phyloP scores from a whole-genome alignment of 176 grass and related monocot species.

The Juncus inflexus region DNA sequence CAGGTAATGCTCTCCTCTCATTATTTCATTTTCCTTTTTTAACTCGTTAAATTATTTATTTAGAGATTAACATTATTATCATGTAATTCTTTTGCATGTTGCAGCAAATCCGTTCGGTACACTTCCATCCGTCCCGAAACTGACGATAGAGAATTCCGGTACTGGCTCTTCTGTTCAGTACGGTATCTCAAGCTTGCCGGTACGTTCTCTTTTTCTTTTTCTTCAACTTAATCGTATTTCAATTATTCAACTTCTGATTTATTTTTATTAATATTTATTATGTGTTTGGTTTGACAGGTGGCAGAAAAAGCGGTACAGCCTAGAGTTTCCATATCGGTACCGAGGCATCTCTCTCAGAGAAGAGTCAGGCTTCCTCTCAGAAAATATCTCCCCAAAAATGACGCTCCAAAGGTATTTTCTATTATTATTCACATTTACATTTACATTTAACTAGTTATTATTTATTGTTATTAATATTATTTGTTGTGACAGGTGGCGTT shows the following conservation, averaged over 20 bases:
- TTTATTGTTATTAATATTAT: not conserved
- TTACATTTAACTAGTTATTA: not conserved
- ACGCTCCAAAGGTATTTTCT: constrained; percentile 18
- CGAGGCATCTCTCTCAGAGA: constrained; percentile 25
- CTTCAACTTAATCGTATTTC: not conserved
- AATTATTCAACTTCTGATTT: not conserved
- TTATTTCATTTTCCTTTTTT: not conserved
- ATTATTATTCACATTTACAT: not conserved
- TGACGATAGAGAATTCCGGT: constrained; percentile 5
- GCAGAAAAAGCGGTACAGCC: not conserved
- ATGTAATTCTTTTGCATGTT: constrained; percentile 2
- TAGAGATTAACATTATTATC: not conserved
- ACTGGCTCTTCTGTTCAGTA: constrained; percentile 18
- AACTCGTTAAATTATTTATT: constrained; percentile 1
- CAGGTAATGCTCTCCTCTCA: constrained; percentile 3
- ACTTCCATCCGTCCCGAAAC: not conserved
- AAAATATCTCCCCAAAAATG: constrained; percentile 26
- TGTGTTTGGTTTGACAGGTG: constrained; percentile 7
- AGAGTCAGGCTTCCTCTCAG: constrained; percentile 28
- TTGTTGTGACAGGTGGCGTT: constrained; percentile 12
- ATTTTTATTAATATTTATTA: no score
- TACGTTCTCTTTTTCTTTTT: not conserved
- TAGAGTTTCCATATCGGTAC: constrained; percentile 12
- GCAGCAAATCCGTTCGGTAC: constrained; percentile 1
- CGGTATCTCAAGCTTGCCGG: constrained; percentile 21